These are phyloP conservation scores for Coleophoma eucalyptorum DNA, from an alignment of 2,329 filamentous ascomycete species.

Conservation along the genomic window DNA sequence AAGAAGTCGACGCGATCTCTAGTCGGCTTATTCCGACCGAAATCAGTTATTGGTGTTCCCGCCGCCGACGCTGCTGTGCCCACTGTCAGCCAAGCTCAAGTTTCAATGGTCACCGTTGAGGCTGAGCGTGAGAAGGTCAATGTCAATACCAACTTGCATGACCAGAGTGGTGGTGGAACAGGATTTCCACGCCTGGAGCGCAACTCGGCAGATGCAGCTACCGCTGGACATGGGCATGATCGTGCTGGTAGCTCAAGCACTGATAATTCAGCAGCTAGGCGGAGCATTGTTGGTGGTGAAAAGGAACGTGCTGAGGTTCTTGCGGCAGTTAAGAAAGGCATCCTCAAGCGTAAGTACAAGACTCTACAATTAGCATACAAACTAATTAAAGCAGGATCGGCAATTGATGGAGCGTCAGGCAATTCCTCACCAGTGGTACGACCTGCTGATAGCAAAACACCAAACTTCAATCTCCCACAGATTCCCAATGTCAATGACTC, in stretches of 20 bases:
- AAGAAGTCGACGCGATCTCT: slow-evolving; percentile 90
- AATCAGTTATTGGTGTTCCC: slow-evolving; percentile 79
- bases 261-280: slow-evolving; percentile 62
- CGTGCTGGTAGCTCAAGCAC: slow-evolving; percentile 53
- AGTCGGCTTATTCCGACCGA: slow-evolving; percentile 91
- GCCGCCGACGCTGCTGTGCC: slow-evolving; percentile 63
- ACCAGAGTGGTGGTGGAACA: slow-evolving; percentile 67
- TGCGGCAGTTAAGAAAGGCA: slow-evolving; percentile 90
- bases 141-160: slow-evolving; percentile 65
- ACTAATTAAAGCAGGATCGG: slow-evolving; percentile 30
- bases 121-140: slow-evolving; percentile 82
- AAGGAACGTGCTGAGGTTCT: slow-evolving; percentile 87
- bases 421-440: slow-evolving; percentile 66
- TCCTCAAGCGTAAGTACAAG: slow-evolving; percentile 72
- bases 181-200: slow-evolving; percentile 82
- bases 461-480: slow-evolving; percentile 54
- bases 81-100: slow-evolving; percentile 72
- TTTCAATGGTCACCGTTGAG: slow-evolving; percentile 95
- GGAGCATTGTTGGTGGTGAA: slow-evolving; percentile 89
- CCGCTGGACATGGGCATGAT: slow-evolving; percentile 41
- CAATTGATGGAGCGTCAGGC: slow-evolving; percentile 47
- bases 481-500: slow-evolving; percentile 69
- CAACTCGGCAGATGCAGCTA: slow-evolving; percentile 70
- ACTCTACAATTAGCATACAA: background rate
- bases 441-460: slow-evolving; percentile 50